A percentile compares a stretch with the other conserved stretches of the same genome.
These are phyloP conservation scores for Ceratocystis ficicola DNA, from an alignment of 2,329 filamentous ascomycete species.

Conservation along the genomic window DNA sequence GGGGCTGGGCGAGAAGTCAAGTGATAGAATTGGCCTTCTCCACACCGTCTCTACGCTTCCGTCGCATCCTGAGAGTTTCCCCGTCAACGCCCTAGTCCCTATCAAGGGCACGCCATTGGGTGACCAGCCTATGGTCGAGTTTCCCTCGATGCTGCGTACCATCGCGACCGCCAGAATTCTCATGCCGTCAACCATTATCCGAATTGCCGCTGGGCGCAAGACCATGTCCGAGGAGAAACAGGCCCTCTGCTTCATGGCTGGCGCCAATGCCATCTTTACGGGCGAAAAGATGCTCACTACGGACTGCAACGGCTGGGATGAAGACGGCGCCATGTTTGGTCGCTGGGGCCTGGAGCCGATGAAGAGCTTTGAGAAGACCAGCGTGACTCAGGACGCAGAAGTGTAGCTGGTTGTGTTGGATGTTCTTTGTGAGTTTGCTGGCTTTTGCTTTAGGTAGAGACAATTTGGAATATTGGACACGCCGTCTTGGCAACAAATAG, in stretches of 20 bases:
- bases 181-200: slow-evolving; percentile 76
- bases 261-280: slow-evolving; percentile 88
- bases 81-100: slow-evolving; percentile 80
- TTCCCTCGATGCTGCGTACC: slow-evolving; percentile 67
- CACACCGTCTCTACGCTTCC: slow-evolving; percentile 73
- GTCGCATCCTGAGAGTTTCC: slow-evolving; percentile 76
- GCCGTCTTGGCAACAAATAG: too few species aligned
- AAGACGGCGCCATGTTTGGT: slow-evolving; percentile 73
- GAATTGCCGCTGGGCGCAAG: slow-evolving; percentile 72
- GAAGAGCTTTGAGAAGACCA: slow-evolving; percentile 38
- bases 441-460: too few species aligned
- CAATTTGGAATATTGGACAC: too few species aligned
- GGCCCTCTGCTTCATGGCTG: slow-evolving; percentile 77
- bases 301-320: slow-evolving; percentile 81
- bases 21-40: slow-evolving; percentile 71
- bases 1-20: slow-evolving; percentile 65
- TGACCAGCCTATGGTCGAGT: slow-evolving; percentile 58
- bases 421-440: too few species aligned
- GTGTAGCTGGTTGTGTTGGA: not conserved
- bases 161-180: slow-evolving; percentile 73
- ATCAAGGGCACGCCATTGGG: slow-evolving; percentile 83
- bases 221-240: slow-evolving; percentile 82
- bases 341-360: slow-evolving; percentile 74
- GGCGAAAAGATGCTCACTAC: slow-evolving; percentile 95
- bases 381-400: not conserved